A percentile compares a stretch with the other conserved stretches of the same genome.
These are phyloP conservation scores for Globisporangium splendens DNA, from an alignment of 352 stramenopile genomes.

Conservation along the genomic window DNA sequence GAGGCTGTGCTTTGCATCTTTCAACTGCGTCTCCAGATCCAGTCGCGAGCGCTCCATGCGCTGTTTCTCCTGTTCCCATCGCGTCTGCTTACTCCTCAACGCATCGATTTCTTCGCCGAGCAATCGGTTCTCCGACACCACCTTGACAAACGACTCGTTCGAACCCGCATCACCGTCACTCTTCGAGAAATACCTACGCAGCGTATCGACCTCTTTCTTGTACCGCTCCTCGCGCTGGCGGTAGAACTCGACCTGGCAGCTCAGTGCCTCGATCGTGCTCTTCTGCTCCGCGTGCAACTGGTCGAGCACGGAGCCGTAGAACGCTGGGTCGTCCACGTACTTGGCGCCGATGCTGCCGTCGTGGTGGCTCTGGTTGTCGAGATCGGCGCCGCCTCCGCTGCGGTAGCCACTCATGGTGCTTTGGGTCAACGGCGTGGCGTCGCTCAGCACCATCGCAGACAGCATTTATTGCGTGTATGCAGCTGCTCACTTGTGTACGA, in stretches of 20 bases:
- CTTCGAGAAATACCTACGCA: slow-evolving; percentile 35
- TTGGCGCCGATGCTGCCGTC: slow-evolving; percentile 19
- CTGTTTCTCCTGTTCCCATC: slow-evolving; percentile 39
- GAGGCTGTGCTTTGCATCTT: slow-evolving; percentile 53
- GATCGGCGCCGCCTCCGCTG: slow-evolving; percentile 12
- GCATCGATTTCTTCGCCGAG: slow-evolving; percentile 61
- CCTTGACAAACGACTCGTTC: slow-evolving; percentile 26
- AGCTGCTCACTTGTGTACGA: not conserved
- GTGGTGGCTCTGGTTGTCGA: slow-evolving; percentile 18
- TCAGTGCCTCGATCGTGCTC: slow-evolving; percentile 77
- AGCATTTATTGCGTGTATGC: not conserved
- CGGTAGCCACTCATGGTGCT: not conserved
- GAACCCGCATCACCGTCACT: slow-evolving; percentile 11
- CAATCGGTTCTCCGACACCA: slow-evolving; percentile 53
- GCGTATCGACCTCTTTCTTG: slow-evolving; percentile 57
- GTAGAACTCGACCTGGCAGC: slow-evolving; percentile 76
- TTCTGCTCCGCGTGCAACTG: slow-evolving; percentile 79
- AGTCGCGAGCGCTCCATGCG: slow-evolving; percentile 39
- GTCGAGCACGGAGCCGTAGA: slow-evolving; percentile 58
- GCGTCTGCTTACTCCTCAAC: slow-evolving; percentile 30
- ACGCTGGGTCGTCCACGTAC: slow-evolving; percentile 33
- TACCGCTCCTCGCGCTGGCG: slow-evolving; percentile 67
- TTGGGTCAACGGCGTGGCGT: not conserved
- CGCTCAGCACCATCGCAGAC: slow-evolving; percentile 2
- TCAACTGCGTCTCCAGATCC: slow-evolving; percentile 55